Conservation (phyloP, 257 asterid species). For the Handroanthus guayacan region DNA sequence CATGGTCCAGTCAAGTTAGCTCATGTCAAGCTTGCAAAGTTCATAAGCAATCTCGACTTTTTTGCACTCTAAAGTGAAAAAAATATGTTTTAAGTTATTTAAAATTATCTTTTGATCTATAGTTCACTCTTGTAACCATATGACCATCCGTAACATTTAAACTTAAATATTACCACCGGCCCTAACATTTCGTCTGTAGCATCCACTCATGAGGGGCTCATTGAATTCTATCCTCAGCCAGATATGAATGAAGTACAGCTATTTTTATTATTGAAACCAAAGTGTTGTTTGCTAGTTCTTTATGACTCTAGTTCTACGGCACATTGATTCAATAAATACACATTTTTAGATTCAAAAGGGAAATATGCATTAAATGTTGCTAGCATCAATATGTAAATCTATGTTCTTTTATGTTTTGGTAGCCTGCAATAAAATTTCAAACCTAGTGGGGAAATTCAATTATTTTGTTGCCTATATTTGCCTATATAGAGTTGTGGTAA, state of each 20-base stretch:
- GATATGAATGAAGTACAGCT: not conserved
- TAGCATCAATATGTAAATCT: not conserved
- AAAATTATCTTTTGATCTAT: too few relatives aligned
- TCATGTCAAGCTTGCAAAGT: too few relatives aligned
- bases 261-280: not conserved
- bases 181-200: not conserved
- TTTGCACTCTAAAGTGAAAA: too few relatives aligned
- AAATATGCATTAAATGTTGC: conserved; percentile 14
- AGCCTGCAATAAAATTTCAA: conserved; percentile 13
- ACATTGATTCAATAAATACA: not conserved
- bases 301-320: not conserved
- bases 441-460: too few relatives aligned
- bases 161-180: not conserved
- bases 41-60: too few relatives aligned
- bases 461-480: not conserved
- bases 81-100: too few relatives aligned
- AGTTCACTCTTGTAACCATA: too few relatives aligned
- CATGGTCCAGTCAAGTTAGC: too few relatives aligned
- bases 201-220: not conserved
- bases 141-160: not conserved
- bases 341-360: not conserved
- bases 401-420: conserved; percentile 21
- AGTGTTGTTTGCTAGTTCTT: conserved; percentile 8
- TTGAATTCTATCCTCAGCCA: conserved; percentile 3
- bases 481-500: not conserved